Conservation (phyloP, 2,329 filamentous ascomycete genomes). For the Colletotrichum euphorbiae region DNA sequence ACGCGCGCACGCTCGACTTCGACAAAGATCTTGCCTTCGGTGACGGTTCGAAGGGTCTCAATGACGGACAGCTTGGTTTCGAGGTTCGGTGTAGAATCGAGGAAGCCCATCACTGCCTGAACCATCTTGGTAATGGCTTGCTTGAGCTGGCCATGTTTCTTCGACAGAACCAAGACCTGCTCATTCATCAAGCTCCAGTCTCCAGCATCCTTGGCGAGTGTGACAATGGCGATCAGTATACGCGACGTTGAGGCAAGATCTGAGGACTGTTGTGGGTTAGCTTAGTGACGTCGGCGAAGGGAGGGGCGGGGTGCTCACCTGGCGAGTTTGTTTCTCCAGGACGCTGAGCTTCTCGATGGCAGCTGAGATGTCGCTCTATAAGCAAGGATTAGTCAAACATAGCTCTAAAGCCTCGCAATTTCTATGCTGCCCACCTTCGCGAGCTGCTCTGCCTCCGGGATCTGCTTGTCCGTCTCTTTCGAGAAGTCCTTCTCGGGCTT, state of each 20-base stretch:
- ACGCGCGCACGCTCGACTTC: conserved; percentile 97
- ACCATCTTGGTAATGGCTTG: conserved; percentile 99
- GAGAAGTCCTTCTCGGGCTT: conserved; percentile 99
- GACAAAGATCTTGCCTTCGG: conserved; percentile 99
- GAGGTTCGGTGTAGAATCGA: conserved; percentile 85
- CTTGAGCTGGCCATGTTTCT: conserved; percentile 99
- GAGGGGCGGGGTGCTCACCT: conserved; percentile 67
- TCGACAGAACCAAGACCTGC: conserved; percentile 93
- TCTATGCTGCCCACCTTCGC: conserved; percentile 73
- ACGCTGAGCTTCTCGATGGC: conserved; percentile 93
- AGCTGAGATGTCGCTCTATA: conserved; percentile 79
- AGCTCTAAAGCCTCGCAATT: background rate
- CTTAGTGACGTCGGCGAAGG: conserved; percentile 43
- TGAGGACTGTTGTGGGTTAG: conserved; percentile 73
- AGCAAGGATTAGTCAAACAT: conserved; percentile 2
- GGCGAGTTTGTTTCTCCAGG: conserved; percentile 96
- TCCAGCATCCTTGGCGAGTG: conserved; percentile 90
- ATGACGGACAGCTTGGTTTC: conserved; percentile 95
- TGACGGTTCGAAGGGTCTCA: conserved; percentile 94
- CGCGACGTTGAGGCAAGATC: conserved; percentile 96
- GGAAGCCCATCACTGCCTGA: conserved; percentile 91
- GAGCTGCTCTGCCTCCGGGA: conserved; percentile 90
- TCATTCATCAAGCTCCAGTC: conserved; percentile 98
- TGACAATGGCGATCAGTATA: conserved; percentile 87
- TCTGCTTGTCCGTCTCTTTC: conserved; percentile 92